Base-by-base conservation (phyloP, 192 early-diverging fungal species). In the Gaertneriomyces sp. region DNA sequence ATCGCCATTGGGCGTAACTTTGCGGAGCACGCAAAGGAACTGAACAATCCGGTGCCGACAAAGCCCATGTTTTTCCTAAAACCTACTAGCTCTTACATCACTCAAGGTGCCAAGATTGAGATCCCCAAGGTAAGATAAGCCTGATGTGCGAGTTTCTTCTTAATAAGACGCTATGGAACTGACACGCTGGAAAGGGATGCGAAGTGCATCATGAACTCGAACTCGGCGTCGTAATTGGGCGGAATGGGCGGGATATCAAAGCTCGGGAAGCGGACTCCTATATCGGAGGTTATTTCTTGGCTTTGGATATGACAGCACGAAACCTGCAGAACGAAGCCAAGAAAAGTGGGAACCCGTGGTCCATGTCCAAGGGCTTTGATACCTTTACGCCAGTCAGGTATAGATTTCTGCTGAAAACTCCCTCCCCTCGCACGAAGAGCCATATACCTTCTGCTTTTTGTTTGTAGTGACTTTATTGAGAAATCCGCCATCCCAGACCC, bases 41-140 rank as follows among this genome's bases (percentile, higher is more conserved):
- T 98, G 10, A 89, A 88, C 17, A 96, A 93, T 75, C 82, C 89
- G n/a, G 89, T 96, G 17, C 96, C 96, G 0, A 89, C 74, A 45
- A 65, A 79, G 7, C 96, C 96, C 17, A 88, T 96, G 68, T 91
- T 94, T 73, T 98, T 98, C 74, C 81, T 98, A 44, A 98, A 98
- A 81, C 94, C 94, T 17, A 86, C 90, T 1, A 87, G 90, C 44
- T 90, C 91, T 25, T 92, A 88, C 69, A 74, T 93, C 43, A 47
- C 16, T n/a, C 42, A 57, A 11, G 51, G 73, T 7, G 62, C 25
- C 19, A 74, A 66, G 63, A 89, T 98, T 42, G 93, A 94, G 66
- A 81, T 94, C 44, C 95, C 93, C 3, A 66, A 72, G 17, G 90
- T 87, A 8, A 83, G 81, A 62, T 78, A 82, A 44, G 90, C 95